These are phyloP conservation scores for Trichophyton simii DNA, from an alignment of 2,329 filamentous ascomycete species.

Conservation along the genomic window DNA sequence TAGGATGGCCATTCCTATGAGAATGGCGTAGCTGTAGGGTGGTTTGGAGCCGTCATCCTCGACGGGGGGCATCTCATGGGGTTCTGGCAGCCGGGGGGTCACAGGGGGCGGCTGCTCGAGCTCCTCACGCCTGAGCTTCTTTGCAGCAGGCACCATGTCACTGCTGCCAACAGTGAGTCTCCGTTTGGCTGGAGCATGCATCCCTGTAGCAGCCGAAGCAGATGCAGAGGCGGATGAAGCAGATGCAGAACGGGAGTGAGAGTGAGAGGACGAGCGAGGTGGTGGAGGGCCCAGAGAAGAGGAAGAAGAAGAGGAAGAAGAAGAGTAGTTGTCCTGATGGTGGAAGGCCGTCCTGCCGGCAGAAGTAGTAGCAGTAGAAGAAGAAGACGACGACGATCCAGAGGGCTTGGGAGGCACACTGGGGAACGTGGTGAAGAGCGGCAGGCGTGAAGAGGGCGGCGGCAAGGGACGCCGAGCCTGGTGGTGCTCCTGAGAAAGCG, in stretches of 20 bases:
- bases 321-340: constrained; percentile 29
- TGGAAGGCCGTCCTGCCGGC: background rate
- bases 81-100: constrained; percentile 47
- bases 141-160: constrained; percentile 52
- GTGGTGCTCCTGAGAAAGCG: constrained; percentile 17
- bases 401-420: constrained; percentile 21
- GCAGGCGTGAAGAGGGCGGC: constrained; percentile 31
- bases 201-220: constrained; percentile 24
- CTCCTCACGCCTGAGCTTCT: constrained; percentile 56
- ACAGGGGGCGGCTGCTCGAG: constrained; percentile 10
- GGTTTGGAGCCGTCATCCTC: constrained; percentile 83
- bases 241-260: constrained; percentile 8
- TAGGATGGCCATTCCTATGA: constrained; percentile 95
- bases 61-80: constrained; percentile 67
- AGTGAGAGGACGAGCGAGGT: constrained; percentile 12
- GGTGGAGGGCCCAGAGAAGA: constrained; percentile 15
- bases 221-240: background rate
- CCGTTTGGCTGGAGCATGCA: constrained; percentile 42
- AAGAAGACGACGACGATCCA: background rate
- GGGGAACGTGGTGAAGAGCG: constrained; percentile 41
- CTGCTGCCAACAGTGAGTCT: constrained; percentile 56
- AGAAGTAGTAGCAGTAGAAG: background rate
- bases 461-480: constrained; percentile 22
- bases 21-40: constrained; percentile 78
- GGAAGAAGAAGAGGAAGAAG: constrained; percentile 10